Base-by-base conservation (phyloP, 2,329 filamentous ascomycete species). In the Polychaeton citri region DNA sequence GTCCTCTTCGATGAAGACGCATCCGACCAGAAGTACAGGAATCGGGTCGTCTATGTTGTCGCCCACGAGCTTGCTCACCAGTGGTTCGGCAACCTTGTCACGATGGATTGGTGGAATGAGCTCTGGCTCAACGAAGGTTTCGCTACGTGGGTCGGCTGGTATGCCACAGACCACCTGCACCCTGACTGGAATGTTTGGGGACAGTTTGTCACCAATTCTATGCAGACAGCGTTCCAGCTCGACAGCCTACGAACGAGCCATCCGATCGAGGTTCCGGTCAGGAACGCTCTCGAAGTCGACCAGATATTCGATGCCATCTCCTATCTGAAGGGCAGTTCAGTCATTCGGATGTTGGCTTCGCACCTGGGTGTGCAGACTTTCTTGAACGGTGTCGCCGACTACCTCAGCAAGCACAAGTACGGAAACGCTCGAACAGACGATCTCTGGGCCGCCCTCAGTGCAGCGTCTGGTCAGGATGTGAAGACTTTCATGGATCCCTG, bases 161-260 rank as follows among this genome's bases (percentile, higher is more conserved):
- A 87, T 42, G 87, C 86, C 7, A 76, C 87, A 39, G 84, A 96
- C 55, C 74, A 92, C 55, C 75, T 96, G 37, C 84, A 96, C 60
- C 90, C 90, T 3, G 88, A 95, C 47, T 96, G 90, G 88, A 79
- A 96, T 51, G 81, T 96, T 20, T 98, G 90, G 90, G 80, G 83
- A 39, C 87, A 95, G 63, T 98, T 95, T 63, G 84, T 96, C 51
- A 85, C 85, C 63, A 90, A 96, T 66, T 82, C 81, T 51, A 83
- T 93, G 66, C 85, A 94, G 71, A 77, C 76, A 66, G 88, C 88
- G 38, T 92, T 95, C 60, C 73, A 78, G 46, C 75, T 98, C 19
- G 90, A 98, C 54, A 79, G 83, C 32, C 75, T 98, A 46, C 81
- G 90, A 32, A 83, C 85, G 30, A 94, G 86, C 34, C 90, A 98